Evolutionary conservation across 192 early-diverging fungal species (phyloP).

Genomic region (Backusella australiensis): DNA sequence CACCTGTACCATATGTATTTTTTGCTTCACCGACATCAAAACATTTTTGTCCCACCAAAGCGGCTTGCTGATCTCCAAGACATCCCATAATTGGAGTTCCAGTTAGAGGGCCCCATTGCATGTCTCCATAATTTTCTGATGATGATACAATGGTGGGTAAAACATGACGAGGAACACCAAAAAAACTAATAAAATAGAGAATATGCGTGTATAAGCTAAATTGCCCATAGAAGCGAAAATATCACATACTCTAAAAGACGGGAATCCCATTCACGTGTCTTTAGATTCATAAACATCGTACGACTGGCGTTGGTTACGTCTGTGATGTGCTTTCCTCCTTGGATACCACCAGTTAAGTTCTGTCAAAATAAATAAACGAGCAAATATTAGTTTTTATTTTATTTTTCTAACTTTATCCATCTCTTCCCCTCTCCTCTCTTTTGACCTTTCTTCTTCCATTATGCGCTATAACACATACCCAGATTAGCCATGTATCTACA

Average conservation of each 20-base stretch:
- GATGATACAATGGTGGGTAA: conserved; percentile 87
- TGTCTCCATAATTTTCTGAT: conserved; percentile 74
- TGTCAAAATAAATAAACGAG: conserved; percentile 21
- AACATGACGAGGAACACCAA: conserved; percentile 52
- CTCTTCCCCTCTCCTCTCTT: not conserved
- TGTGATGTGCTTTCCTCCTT: conserved; percentile 78
- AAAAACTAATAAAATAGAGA: conserved; percentile 46
- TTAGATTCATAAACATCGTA: conserved; percentile 94
- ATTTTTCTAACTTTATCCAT: not conserved
- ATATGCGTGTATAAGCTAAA: too few relatives aligned
- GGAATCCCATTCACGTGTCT: conserved; percentile 78
- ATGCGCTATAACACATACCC: conserved; percentile 43
- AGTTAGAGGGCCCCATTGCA: conserved; percentile 57
- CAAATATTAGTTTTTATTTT: not conserved
- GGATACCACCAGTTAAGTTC: conserved; percentile 82
- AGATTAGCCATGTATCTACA: conserved; percentile 94
- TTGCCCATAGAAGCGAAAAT: not conserved
- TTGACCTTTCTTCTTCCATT: not conserved
- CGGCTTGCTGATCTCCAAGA: conserved; percentile 95
- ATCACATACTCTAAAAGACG: conserved; percentile 56
- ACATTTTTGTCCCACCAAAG: conserved; percentile 91
- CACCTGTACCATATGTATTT: conserved; percentile 98
- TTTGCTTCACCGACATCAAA: conserved; percentile 84
- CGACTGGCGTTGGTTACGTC: conserved; percentile 94
- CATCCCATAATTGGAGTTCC: conserved; percentile 83